Evolutionary conservation across 2,329 filamentous ascomycete genomes (phyloP).

Genomic region (Alternaria sp.): DNA sequence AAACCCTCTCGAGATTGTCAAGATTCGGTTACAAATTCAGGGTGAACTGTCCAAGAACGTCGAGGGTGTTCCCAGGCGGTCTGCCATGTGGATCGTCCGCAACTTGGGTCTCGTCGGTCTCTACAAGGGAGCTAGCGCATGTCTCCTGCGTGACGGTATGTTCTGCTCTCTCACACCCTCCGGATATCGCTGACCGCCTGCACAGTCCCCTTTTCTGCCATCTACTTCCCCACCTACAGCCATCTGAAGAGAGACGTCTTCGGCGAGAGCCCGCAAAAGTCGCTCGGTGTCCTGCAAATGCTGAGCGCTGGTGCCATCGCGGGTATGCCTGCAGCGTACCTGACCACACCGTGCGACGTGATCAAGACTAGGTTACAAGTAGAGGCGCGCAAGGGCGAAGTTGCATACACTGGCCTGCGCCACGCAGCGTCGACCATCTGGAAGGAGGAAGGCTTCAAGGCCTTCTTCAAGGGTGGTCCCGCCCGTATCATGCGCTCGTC

Average conservation of each 20-base stretch:
- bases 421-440: constrained; percentile 85
- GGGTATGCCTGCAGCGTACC: constrained; percentile 69
- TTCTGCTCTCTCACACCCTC: neutral
- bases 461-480: constrained; percentile 98
- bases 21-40: constrained; percentile 97
- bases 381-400: constrained; percentile 94
- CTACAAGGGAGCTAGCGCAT: constrained; percentile 96
- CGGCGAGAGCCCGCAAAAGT: constrained; percentile 85
- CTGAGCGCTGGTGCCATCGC: constrained; percentile 90
- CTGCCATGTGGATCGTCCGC: constrained; percentile 95
- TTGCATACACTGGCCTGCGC: constrained; percentile 82
- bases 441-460: constrained; percentile 90
- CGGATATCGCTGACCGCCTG: constrained; percentile 15
- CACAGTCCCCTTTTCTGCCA: constrained; percentile 89
- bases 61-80: constrained; percentile 82
- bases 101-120: constrained; percentile 93
- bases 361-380: constrained; percentile 99
- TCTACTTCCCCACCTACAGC: constrained; percentile 97
- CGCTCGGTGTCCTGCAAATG: constrained; percentile 87
- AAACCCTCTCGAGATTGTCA: constrained; percentile 98
- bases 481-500: constrained; percentile 94
- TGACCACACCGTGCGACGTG: constrained; percentile 96
- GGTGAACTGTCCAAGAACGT: constrained; percentile 91
- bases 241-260: constrained; percentile 95
- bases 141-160: constrained; percentile 79